Evolutionary conservation across 164 flowering plant genomes (phyloP), one percentile per base, ranked within the genome.

Genomic region (Sedum album): DNA sequence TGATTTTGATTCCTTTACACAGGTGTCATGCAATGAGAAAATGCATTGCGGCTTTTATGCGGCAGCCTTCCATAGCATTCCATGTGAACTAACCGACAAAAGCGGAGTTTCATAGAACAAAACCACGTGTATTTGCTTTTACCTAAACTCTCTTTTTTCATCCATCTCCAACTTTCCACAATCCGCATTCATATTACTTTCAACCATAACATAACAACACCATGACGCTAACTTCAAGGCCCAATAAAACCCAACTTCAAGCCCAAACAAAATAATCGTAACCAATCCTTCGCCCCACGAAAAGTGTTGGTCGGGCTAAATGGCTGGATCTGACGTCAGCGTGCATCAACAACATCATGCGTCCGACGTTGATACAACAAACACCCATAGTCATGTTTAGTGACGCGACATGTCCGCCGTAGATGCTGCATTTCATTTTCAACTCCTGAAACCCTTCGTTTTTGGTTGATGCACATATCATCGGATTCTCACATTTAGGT

Each of bases 391-490:
- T 53, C 60, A 53, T 53, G 14, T 53, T 25, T 21, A 8, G 6
- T 28, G 23, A 14, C 60, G 60, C 60, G 60, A 53, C 60, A 53
- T 53, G 30, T 53, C 30, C 60, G 30, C 60, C 60, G 60, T 9
- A 23, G 30, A 53, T 53, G 60, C 30, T 53, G 30, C 60, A 17
- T 46, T 46, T 46, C 26, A 49, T 5, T 11, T 49, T 10, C 57
- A 21, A 21, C 42, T 39, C 42, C 42, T n/a, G n/a, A n/a, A n/a
- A n/a, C n/a, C n/a, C n/a, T n/a, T n/a, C n/a, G n/a, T n/a, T n/a
- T n/a, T n/a, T n/a, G n/a, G n/a, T n/a, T n/a, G n/a, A n/a, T n/a
- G n/a, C n/a, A n/a, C n/a, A n/a, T n/a, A n/a, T n/a, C n/a, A n/a
- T n/a, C n/a, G 9, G 57, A 8, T 7, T 53, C 60, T 21, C 21